Evolutionary conservation across 768 basidiomycete genomes (phyloP).

Genomic region (Lepiota subincarnata): DNA sequence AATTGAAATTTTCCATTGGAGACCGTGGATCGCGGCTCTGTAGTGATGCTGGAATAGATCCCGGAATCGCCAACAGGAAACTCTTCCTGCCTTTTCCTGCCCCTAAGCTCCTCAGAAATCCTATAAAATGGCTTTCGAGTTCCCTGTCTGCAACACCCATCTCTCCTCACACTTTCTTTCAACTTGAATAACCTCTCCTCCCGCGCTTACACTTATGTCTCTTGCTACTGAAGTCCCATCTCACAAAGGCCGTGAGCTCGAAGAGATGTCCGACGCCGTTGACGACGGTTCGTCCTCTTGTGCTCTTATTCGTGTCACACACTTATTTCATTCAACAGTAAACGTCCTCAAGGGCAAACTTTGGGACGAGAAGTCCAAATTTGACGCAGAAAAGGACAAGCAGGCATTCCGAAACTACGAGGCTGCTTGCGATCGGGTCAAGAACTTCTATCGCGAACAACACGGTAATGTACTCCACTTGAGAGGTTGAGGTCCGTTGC

Average conservation of each 20-base stretch:
- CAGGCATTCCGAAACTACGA: slow-evolving; percentile 68
- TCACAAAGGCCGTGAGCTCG: slow-evolving; percentile 32
- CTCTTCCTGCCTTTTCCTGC: background rate
- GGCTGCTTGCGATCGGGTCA: slow-evolving; percentile 72
- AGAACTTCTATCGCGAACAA: slow-evolving; percentile 73
- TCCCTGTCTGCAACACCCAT: background rate
- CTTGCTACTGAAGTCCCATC: slow-evolving; percentile 14
- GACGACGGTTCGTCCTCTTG: slow-evolving; percentile 35
- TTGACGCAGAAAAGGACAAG: slow-evolving; percentile 66
- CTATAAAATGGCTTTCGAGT: background rate
- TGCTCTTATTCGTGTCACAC: background rate
- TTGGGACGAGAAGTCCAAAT: slow-evolving; percentile 55
- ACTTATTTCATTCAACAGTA: slow-evolving; percentile 34
- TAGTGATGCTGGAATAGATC: too few relatives aligned
- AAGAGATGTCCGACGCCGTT: slow-evolving; percentile 43
- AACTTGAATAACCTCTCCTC: background rate
- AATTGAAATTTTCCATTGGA: too few relatives aligned
- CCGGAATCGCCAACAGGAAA: too few relatives aligned
- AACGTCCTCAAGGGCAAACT: slow-evolving; percentile 62
- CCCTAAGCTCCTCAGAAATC: background rate
- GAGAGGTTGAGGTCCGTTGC: background rate
- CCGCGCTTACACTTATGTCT: slow-evolving; percentile 20
- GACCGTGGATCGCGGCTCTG: too few relatives aligned
- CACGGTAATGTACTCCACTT: slow-evolving; percentile 45
- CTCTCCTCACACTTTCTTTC: background rate